Percentiles rank a stretch among this genome's conserved stretches.
These are phyloP conservation scores for Suillus spraguei DNA, from an alignment of 768 basidiomycete genomes.

Conservation along the genomic window DNA sequence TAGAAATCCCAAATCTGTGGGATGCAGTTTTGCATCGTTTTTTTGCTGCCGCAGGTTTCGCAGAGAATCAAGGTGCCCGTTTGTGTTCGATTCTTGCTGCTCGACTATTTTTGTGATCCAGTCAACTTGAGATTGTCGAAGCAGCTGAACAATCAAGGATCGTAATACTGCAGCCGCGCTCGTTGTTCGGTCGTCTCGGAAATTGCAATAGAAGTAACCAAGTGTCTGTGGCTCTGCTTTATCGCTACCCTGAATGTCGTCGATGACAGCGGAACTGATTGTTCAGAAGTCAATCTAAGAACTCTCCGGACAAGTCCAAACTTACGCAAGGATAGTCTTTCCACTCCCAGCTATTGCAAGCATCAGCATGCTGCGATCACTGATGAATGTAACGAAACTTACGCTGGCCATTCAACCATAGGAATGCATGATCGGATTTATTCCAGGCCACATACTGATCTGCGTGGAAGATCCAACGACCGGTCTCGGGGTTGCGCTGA, in stretches of 20 bases:
- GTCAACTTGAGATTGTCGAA: not conserved
- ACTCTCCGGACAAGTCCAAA: not conserved
- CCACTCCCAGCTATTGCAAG: not conserved
- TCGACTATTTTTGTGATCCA: not conserved
- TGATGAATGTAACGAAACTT: not conserved
- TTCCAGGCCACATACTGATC: not conserved
- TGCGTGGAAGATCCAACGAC: not conserved
- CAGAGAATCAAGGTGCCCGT: not conserved
- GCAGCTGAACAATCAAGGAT: slow-evolving; percentile 20
- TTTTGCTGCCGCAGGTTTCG: not conserved
- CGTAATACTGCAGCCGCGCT: slow-evolving; percentile 18
- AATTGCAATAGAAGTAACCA: slow-evolving; percentile 23
- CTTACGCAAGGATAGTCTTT: not conserved
- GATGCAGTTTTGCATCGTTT: rapidly evolving
- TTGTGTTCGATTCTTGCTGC: not conserved
- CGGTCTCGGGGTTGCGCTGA: not conserved
- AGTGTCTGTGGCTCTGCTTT: slow-evolving; percentile 9
- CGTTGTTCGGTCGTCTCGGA: slow-evolving; percentile 17
- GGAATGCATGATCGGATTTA: not conserved
- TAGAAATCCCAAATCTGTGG: not conserved
- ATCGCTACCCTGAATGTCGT: not conserved
- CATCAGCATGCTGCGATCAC: not conserved
- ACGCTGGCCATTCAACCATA: slow-evolving; percentile 7
- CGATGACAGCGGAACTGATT: slow-evolving; percentile 7
- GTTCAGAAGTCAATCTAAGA: not conserved